These are phyloP conservation scores for Rhizoctonia solani DNA, from an alignment of 1,284 basidiomycete species.

Conservation along the genomic window DNA sequence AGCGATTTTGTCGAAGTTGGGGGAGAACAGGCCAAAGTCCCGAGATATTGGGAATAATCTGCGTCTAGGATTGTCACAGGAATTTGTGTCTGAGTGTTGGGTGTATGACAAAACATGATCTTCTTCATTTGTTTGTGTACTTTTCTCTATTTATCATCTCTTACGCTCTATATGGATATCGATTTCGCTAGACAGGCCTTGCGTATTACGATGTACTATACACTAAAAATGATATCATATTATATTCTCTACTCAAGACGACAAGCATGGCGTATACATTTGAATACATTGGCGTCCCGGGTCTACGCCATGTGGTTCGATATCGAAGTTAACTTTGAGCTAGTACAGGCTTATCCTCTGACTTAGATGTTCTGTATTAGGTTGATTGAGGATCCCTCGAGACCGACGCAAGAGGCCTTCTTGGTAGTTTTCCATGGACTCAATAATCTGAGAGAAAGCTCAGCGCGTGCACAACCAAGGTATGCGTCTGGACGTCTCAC, in stretches of 20 bases:
- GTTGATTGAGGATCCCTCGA: conserved; percentile 31
- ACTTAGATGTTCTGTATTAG: not conserved
- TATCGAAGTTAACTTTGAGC: too few relatives aligned
- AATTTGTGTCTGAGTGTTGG: not conserved
- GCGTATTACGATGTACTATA: conserved; percentile 14
- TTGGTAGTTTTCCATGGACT: conserved; percentile 75
- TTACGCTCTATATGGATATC: not conserved
- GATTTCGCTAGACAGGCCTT: not conserved
- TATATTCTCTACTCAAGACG: conserved; percentile 13
- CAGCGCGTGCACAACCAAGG: not conserved
- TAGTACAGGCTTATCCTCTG: not conserved
- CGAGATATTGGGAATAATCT: conserved; percentile 72
- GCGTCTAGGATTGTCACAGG: not conserved
- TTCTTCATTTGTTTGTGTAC: not conserved
- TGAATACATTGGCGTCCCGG: too few relatives aligned
- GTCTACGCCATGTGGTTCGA: too few relatives aligned
- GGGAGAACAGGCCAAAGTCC: conserved; percentile 62
- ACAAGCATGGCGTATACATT: too few relatives aligned
- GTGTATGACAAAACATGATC: not conserved
- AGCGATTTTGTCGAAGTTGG: conserved; percentile 78
- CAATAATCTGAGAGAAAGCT: conserved; percentile 56
- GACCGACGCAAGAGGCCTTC: conserved; percentile 57
- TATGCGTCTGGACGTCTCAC: conserved; percentile 41
- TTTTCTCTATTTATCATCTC: not conserved
- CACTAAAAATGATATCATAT: conserved; percentile 36